phyloP scores from a whole-genome alignment of 2,329 filamentous ascomycete genomes.

The Colletotrichum sojae region DNA sequence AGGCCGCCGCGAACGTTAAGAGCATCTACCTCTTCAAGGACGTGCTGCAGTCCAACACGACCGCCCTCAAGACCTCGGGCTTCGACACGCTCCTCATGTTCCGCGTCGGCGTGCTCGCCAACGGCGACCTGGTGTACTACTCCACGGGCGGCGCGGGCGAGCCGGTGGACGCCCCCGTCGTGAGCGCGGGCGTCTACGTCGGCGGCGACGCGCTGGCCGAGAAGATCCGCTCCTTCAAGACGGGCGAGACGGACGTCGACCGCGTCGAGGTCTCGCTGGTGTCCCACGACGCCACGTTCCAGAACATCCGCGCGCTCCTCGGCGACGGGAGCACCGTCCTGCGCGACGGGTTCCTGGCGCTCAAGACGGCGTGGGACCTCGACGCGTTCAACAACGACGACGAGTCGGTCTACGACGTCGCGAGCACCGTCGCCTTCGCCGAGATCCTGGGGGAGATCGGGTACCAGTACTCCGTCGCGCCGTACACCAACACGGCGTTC shows the following conservation, averaged over 20 bases:
- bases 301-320: constrained; percentile 56
- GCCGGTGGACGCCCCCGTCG: constrained; percentile 52
- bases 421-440: constrained; percentile 58
- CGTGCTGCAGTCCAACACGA: constrained; percentile 60
- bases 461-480: constrained; percentile 59
- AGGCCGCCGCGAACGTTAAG: constrained; percentile 10
- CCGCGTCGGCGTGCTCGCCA: constrained; percentile 57
- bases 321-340: constrained; percentile 50
- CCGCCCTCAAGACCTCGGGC: constrained; percentile 55
- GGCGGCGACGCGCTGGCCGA: constrained; percentile 63
- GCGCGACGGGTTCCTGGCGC: constrained; percentile 56
- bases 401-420: constrained; percentile 58
- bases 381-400: constrained; percentile 64
- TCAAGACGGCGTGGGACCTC: constrained; percentile 57
- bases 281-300: constrained; percentile 46
- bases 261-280: constrained; percentile 61
- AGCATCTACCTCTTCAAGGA: constrained; percentile 59
- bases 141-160: constrained; percentile 56
- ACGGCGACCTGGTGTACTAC: constrained; percentile 62
- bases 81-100: constrained; percentile 62
- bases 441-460: constrained; percentile 57
- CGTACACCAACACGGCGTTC: constrained; percentile 57
- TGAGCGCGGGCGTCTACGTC: constrained; percentile 57
- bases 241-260: constrained; percentile 50
- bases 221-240: constrained; percentile 58